phyloP scores from a whole-genome alignment of 2,329 filamentous ascomycete species.

The Neonectria magnoliae region DNA sequence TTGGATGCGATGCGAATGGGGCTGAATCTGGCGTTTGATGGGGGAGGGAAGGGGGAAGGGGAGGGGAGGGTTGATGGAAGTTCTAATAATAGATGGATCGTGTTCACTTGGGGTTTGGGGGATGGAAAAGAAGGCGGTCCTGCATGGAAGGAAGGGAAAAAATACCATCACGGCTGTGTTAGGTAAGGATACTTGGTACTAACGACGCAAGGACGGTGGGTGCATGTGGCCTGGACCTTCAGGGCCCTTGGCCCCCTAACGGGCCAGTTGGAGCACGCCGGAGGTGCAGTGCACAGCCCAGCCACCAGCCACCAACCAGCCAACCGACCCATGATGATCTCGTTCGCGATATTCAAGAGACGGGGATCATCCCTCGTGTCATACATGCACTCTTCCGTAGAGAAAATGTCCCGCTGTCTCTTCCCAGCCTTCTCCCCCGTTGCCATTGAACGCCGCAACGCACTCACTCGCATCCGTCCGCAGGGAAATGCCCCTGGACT shows the following conservation, averaged over 20 bases:
- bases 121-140: conserved; percentile 40
- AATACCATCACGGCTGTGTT: conserved; percentile 8
- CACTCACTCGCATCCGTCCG: neutral
- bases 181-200: conserved; percentile 4
- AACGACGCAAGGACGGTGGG: neutral
- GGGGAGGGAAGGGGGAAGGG: conserved; percentile 11
- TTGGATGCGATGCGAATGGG: conserved; percentile 38
- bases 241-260: conserved; percentile 9
- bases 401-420: neutral
- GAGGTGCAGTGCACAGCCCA: conserved; percentile 14
- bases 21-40: conserved; percentile 44
- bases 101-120: conserved; percentile 39
- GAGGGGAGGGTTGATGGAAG: conserved; percentile 31
- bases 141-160: conserved; percentile 33
- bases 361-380: neutral
- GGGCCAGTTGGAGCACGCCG: conserved; percentile 11
- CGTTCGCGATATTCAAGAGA: neutral
- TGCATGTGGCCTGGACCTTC: neutral
- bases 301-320: conserved; percentile 8
- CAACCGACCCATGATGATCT: no score
- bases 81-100: conserved; percentile 47
- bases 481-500: conserved; percentile 16
- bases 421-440: conserved; percentile 1
- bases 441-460: neutral
- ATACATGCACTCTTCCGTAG: neutral